A percentile compares a stretch with the other conserved stretches of the same genome.
phyloP scores from a whole-genome alignment of 495 filamentous ascomycete genomes.

The Neurospora pannonica region DNA sequence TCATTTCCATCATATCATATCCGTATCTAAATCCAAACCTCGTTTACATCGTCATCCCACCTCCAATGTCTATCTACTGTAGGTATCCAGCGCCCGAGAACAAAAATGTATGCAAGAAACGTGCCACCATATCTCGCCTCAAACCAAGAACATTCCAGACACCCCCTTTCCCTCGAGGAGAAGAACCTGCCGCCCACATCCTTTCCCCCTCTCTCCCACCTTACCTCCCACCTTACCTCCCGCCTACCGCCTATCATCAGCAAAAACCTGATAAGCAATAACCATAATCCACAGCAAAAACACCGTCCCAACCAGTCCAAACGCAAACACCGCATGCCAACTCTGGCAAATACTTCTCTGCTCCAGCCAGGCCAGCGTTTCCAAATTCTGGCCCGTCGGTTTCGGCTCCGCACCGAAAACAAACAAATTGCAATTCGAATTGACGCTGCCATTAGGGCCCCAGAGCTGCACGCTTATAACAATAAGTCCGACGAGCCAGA shows the following conservation, averaged over 20 bases:
- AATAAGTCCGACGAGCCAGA: constrained; percentile 88
- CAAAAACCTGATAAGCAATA: constrained; percentile 82
- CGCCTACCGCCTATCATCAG: constrained; percentile 16
- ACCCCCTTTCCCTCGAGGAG: neutral
- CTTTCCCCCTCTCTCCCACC: neutral
- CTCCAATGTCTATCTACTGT: neutral
- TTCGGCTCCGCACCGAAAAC: constrained; percentile 43
- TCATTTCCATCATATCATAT: neutral
- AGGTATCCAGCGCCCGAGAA: neutral
- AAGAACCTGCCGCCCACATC: neutral
- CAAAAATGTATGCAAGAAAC: neutral
- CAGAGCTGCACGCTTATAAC: constrained; percentile 86
- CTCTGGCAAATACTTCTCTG: constrained; percentile 77
- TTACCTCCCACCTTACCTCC: neutral
- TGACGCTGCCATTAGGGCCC: constrained; percentile 64
- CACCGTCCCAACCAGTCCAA: constrained; percentile 67
- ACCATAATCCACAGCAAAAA: constrained; percentile 94
- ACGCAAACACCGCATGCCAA: constrained; percentile 57
- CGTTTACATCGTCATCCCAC: neutral
- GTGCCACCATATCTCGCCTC: neutral
- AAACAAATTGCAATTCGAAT: constrained; percentile 67
- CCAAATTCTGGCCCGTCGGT: constrained; percentile 50
- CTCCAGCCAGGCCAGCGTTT: constrained; percentile 78
- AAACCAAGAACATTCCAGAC: neutral
- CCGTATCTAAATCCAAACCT: neutral